phyloP scores from a whole-genome alignment of 805 yeast species.

The Cyberlindnera xylosilytica region DNA sequence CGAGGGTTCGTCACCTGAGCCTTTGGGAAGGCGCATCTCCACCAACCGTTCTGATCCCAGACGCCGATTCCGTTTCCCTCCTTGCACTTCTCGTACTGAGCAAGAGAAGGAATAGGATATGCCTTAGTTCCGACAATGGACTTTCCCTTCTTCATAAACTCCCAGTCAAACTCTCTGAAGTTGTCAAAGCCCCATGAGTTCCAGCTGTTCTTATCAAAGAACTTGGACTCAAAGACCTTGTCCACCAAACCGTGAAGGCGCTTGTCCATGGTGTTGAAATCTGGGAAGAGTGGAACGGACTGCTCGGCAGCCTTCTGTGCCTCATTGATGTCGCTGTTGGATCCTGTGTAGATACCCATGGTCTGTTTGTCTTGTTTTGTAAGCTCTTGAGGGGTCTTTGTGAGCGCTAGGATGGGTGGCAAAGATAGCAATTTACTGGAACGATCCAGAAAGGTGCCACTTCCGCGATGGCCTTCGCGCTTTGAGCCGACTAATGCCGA shows the following conservation, averaged over 20 bases:
- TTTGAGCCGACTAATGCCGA: too few species aligned
- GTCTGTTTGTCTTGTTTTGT: background rate
- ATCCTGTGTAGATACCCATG: constrained; percentile 21
- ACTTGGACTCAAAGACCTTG: constrained; percentile 6
- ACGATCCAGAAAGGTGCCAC: background rate
- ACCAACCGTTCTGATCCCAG: constrained; percentile 83
- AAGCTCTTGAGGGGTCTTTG: background rate
- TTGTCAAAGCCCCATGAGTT: constrained; percentile 5
- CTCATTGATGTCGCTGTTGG: constrained; percentile 13
- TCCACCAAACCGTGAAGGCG: constrained; percentile 4
- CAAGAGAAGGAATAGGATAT: constrained; percentile 54
- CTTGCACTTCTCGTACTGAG: constrained; percentile 60
- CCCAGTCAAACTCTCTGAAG: constrained; percentile 9
- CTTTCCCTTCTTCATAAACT: constrained; percentile 14
- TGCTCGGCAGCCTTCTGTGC: constrained; percentile 13
- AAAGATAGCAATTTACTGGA: background rate
- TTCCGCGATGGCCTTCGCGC: background rate
- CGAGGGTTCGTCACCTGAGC: constrained; percentile 30
- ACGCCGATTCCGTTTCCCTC: constrained; percentile 64
- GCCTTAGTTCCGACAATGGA: constrained; percentile 42
- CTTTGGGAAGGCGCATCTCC: constrained; percentile 88
- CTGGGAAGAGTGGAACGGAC: constrained; percentile 5
- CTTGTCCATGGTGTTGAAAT: constrained; percentile 9
- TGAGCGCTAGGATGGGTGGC: background rate
- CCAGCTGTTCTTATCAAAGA: constrained; percentile 10